Percentiles rank a stretch among this genome's conserved stretches.
These are phyloP conservation scores for Oryza australiensis DNA, from an alignment of 176 grass and related monocot species.

Conservation along the genomic window DNA sequence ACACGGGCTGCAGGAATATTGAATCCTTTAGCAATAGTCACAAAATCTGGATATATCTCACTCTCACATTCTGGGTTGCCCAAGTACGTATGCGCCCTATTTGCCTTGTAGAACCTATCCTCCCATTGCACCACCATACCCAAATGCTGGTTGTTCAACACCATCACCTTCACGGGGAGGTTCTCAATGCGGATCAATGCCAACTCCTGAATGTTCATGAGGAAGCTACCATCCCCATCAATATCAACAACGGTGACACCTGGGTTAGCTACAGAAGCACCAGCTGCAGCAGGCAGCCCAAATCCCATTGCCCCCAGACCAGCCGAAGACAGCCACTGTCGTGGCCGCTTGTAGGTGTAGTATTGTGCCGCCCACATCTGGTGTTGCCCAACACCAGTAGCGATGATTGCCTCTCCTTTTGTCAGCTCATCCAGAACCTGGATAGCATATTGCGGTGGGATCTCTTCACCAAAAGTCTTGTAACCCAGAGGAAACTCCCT, in stretches of 20 bases:
- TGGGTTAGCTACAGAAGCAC: slow-evolving; percentile 81
- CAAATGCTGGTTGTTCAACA: slow-evolving; percentile 93
- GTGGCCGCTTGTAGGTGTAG: slow-evolving; percentile 69
- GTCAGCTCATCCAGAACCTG: slow-evolving; percentile 90
- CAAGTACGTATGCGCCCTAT: slow-evolving; percentile 83
- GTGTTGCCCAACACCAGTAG: slow-evolving; percentile 86
- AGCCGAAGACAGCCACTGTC: slow-evolving; percentile 72
- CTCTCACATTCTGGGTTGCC: slow-evolving; percentile 75
- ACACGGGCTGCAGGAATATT: slow-evolving; percentile 82
- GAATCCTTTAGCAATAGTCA: slow-evolving; percentile 80
- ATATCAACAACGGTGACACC: slow-evolving; percentile 85
- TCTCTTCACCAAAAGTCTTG: slow-evolving; percentile 73
- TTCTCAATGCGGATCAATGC: slow-evolving; percentile 86
- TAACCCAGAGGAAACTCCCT: slow-evolving; percentile 66
- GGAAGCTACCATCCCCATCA: slow-evolving; percentile 90
- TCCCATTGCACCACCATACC: slow-evolving; percentile 96
- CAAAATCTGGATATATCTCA: slow-evolving; percentile 89
- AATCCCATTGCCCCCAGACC: slow-evolving; percentile 96
- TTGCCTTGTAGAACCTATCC: slow-evolving; percentile 92
- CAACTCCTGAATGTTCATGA: slow-evolving; percentile 95
- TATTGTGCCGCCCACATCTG: slow-evolving; percentile 99
- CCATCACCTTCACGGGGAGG: slow-evolving; percentile 72
- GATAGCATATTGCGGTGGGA: slow-evolving; percentile 78
- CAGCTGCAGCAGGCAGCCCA: slow-evolving; percentile 85
- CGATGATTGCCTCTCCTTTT: slow-evolving; percentile 73